phyloP scores from a whole-genome alignment of 2,329 filamentous ascomycete genomes.

The Bipolaris cookei region DNA sequence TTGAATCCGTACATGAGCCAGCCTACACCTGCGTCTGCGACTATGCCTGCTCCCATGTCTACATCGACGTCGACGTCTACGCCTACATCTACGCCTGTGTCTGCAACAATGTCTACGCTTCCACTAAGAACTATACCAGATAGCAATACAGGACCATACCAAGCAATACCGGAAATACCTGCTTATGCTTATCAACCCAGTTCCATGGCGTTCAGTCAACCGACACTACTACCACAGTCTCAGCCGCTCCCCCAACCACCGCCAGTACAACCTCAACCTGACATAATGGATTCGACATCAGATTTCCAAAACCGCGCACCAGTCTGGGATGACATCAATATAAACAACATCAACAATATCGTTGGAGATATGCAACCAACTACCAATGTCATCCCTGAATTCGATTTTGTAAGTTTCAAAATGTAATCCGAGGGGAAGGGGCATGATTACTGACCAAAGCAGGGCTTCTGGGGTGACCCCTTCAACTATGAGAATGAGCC shows the following conservation, averaged over 20 bases:
- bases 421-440: not conserved
- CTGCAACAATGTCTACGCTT: slow-evolving; percentile 4
- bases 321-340: slow-evolving; percentile 45
- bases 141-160: slow-evolving; percentile 23
- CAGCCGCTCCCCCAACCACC: slow-evolving; percentile 2
- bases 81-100: not conserved
- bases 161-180: slow-evolving; percentile 22
- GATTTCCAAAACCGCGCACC: slow-evolving; percentile 24
- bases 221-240: slow-evolving; percentile 7
- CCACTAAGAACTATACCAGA: slow-evolving; percentile 15
- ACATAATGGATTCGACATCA: slow-evolving; percentile 20
- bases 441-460: slow-evolving; percentile 12
- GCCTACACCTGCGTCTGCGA: slow-evolving; percentile 1
- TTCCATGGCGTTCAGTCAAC: slow-evolving; percentile 12
- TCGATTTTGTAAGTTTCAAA: slow-evolving; percentile 44
- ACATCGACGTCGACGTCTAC: not conserved
- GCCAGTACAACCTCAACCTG: slow-evolving; percentile 12
- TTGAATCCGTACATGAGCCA: slow-evolving; percentile 27
- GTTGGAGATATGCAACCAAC: slow-evolving; percentile 34
- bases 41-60: too few species aligned
- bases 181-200: slow-evolving; percentile 22
- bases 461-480: slow-evolving; percentile 50
- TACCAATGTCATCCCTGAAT: slow-evolving; percentile 41
- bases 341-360: slow-evolving; percentile 44
- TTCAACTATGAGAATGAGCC: slow-evolving; percentile 44